Evolutionary conservation across 495 filamentous ascomycete genomes (phyloP), one percentile per base, ranked within the genome.

Genomic region (Wilcoxina mikolae): DNA sequence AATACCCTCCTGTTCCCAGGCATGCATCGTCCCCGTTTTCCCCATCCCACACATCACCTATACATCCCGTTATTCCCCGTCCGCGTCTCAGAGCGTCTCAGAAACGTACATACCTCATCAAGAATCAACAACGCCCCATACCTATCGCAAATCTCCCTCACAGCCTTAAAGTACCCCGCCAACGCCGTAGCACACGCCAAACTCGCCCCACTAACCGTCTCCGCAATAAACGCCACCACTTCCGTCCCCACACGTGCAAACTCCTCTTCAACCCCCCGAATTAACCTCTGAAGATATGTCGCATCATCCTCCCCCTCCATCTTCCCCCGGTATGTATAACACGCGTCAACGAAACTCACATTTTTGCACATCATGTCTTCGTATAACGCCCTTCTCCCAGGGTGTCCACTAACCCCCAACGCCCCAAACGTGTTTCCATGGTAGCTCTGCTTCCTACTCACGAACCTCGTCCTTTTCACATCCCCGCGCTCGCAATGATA

Each of bases 1-100:
- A n/a, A 73, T 57, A 0, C 67, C 69, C 62, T 85, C 81, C 41
- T 78, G 74, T 53, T 84, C 72, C 78, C 80, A 87, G 2, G 78
- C 81, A 50, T 83, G 79, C 3, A 83, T 62, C 2, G 78, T 82
- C 0, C 83, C 83, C 15, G 73, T 76, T 5, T 81, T 73, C 0
- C 83, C 83, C 76, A 84, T 85, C 0, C 83, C 85, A 60, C 81
- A 78, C 84, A 90, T 88, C 29, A 87, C 76, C 43, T 46, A 11
- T 3, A 1, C 12, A 39, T 2, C 1, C 3, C 4, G n/a, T n/a
- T n/a, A n/a, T n/a, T n/a, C n/a, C n/a, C n/a, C n/a, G n/a, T n/a
- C n/a, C n/a, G n/a, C n/a, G n/a, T 38, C 9, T 38, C 33, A 38
- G 33, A 9, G 33, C 33, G 9, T 9, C 33, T 38, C 33, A 38